Evolutionary conservation across 495 filamentous ascomycete genomes (phyloP).

Genomic region (Entonaema liquescens): DNA sequence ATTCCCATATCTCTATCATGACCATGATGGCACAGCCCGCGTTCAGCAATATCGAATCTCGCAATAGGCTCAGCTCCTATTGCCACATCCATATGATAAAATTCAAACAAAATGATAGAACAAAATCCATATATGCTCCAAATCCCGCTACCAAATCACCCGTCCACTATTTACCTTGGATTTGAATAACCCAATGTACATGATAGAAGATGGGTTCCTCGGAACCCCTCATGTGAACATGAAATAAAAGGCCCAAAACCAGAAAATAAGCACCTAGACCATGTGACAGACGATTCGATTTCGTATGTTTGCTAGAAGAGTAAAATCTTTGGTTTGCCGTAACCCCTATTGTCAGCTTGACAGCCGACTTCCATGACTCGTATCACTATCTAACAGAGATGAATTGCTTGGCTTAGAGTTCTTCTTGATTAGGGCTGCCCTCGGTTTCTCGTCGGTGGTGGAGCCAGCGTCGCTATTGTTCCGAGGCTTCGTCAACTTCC

Average conservation of each 20-base stretch:
- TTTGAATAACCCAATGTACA: constrained; percentile 10
- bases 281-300: constrained; percentile 5
- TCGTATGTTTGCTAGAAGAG: not conserved
- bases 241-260: not conserved
- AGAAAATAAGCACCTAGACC: not conserved
- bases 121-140: constrained; percentile 28
- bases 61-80: not conserved
- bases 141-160: constrained; percentile 9
- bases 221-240: not conserved
- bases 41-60: constrained; percentile 1
- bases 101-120: constrained; percentile 13
- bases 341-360: not conserved
- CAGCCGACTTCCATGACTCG: constrained; percentile 12
- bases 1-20: constrained; percentile 17
- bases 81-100: not conserved
- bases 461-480: constrained; percentile 30
- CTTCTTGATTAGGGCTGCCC: constrained; percentile 31
- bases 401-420: constrained; percentile 22
- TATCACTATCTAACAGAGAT: constrained; percentile 27
- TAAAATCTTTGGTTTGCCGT: not conserved
- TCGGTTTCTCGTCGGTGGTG: constrained; percentile 21
- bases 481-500: constrained; percentile 44
- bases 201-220: constrained; percentile 5
- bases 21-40: not conserved
- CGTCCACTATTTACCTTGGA: constrained; percentile 16